Percentiles rank a stretch among this genome's conserved stretches.
These are phyloP conservation scores for Leucoagaricus sp. DNA, from an alignment of 1,284 basidiomycete genomes.

Conservation along the genomic window DNA sequence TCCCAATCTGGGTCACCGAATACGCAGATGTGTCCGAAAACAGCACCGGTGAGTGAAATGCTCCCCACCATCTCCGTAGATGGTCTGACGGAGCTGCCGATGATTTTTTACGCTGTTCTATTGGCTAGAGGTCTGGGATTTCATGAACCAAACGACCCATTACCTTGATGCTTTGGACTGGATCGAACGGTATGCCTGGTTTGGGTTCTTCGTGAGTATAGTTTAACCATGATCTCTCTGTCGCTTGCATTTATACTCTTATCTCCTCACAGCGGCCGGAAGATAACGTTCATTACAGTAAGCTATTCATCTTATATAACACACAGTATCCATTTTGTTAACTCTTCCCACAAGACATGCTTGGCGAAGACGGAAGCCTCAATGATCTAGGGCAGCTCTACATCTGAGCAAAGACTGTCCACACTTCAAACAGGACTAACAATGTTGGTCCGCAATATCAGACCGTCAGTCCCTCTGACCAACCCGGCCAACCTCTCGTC, in stretches of 20 bases:
- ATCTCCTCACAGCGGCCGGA: slow-evolving; percentile 35
- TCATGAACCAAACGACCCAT: slow-evolving; percentile 42
- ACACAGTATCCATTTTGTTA: slow-evolving; percentile 1
- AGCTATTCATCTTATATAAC: slow-evolving; percentile 18
- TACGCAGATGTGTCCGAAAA: slow-evolving; percentile 48
- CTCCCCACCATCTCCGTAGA: background rate
- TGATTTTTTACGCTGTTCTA: background rate
- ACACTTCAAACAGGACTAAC: slow-evolving; percentile 32
- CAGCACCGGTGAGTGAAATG: slow-evolving; percentile 32
- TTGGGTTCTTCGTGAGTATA: slow-evolving; percentile 46
- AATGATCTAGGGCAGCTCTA: slow-evolving; percentile 44
- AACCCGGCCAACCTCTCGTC: slow-evolving; percentile 33
- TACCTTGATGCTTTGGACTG: slow-evolving; percentile 43
- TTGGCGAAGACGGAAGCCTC: slow-evolving; percentile 41
- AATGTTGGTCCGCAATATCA: slow-evolving; percentile 28
- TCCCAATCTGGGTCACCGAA: slow-evolving; percentile 64
- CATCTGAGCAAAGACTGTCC: slow-evolving; percentile 40
- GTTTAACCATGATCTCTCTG: background rate
- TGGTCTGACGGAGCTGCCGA: background rate
- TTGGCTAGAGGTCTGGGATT: slow-evolving; percentile 36
- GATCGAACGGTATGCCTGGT: slow-evolving; percentile 50
- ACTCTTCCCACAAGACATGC: slow-evolving; percentile 32
- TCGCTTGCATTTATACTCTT: slow-evolving; percentile 1
- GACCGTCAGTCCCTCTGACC: slow-evolving; percentile 36
- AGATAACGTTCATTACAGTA: slow-evolving; percentile 40